phyloP scores from a whole-genome alignment of 2,329 filamentous ascomycete species.

The Aulographum hederae region DNA sequence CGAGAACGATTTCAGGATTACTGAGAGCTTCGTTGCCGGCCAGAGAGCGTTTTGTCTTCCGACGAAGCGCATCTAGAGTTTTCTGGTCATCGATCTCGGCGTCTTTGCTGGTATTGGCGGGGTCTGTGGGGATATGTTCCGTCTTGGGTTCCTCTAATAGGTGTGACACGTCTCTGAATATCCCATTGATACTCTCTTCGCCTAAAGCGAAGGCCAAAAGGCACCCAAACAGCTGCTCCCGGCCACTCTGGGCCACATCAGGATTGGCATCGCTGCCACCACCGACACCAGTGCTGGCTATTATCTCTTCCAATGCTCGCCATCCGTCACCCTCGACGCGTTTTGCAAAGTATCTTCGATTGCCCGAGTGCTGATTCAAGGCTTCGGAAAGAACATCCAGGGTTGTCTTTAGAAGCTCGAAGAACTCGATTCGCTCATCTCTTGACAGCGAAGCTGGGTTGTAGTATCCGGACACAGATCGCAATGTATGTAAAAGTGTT shows the following conservation, averaged over 20 bases:
- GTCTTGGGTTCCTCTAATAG: too few species aligned
- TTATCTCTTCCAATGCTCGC: slow-evolving; percentile 53
- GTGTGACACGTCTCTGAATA: too few species aligned
- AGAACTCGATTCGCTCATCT: slow-evolving; percentile 45
- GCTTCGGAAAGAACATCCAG: slow-evolving; percentile 57
- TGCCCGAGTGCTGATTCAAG: slow-evolving; percentile 65
- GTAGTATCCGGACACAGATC: slow-evolving; percentile 58
- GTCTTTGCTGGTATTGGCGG: too few species aligned
- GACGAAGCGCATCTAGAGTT: too few species aligned
- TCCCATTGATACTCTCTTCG: slow-evolving; percentile 55
- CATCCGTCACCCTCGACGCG: slow-evolving; percentile 63
- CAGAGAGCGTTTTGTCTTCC: too few species aligned
- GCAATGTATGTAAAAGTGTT: slow-evolving; percentile 48
- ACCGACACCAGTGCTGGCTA: slow-evolving; percentile 43
- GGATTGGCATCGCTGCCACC: slow-evolving; percentile 11
- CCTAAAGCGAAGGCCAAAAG: slow-evolving; percentile 67
- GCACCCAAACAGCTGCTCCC: slow-evolving; percentile 66
- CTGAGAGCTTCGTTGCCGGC: slow-evolving; percentile 20
- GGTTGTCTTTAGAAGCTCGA: slow-evolving; percentile 52
- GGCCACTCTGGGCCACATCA: slow-evolving; percentile 16
- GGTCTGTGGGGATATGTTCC: too few species aligned
- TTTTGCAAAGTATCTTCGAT: slow-evolving; percentile 69
- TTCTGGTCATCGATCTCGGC: too few species aligned
- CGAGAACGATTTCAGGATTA: slow-evolving; percentile 20
- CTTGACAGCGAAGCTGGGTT: slow-evolving; percentile 43